Evolutionary conservation across 2,329 filamentous ascomycete species (phyloP), one percentile per base, ranked within the genome.

Genomic region (Albifimbria verrucaria): DNA sequence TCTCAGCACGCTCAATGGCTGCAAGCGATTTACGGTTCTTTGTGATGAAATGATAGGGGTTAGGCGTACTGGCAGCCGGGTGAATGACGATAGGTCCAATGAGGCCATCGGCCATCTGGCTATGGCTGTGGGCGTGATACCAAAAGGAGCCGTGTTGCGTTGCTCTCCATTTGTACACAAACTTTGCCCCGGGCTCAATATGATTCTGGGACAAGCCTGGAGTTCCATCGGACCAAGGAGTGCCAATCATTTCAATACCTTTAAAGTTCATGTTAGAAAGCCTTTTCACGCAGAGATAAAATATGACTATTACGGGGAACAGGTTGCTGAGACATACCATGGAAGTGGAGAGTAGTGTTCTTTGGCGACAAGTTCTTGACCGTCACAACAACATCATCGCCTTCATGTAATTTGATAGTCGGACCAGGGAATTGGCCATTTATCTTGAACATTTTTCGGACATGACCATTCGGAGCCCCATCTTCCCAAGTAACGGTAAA

Each of bases 361-460:
- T 69, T 72, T 0, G 77, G 75, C 22, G 77, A 71, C 5, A 68
- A 56, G 58, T 83, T 82, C 41, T 69, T 59, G 3, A 82, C 75
- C 3, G 63, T 58, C 5, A 80, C 65, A 18, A 70, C 61, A 4
- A 80, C 71, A 18, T 67, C 62, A 51, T 83, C 79, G 18, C 77
- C 80, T 63, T 82, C 75, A 45, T 75, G 67, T 7, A 79, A 72
- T 47, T 79, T 74, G 9, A 89, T 74, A 2, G 73, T 68, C 0
- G 86, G 86, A 0, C 84, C 87, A 1, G 86, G 85, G 48, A 81
- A 83, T 59, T 82, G 74, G 11, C 78, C 79, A 57, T 88, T 87
- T 59, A 85, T 68, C 43, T 86, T 69, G 56, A 77, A 60, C 68
- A 78, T 74, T 39, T 75, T 57, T 12, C 73, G 66, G 0, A 65